Percentiles rank a stretch among this genome's conserved stretches.
Evolutionary conservation across 768 basidiomycete species (phyloP).

Genomic region (Phaeolepiota aurea): DNA sequence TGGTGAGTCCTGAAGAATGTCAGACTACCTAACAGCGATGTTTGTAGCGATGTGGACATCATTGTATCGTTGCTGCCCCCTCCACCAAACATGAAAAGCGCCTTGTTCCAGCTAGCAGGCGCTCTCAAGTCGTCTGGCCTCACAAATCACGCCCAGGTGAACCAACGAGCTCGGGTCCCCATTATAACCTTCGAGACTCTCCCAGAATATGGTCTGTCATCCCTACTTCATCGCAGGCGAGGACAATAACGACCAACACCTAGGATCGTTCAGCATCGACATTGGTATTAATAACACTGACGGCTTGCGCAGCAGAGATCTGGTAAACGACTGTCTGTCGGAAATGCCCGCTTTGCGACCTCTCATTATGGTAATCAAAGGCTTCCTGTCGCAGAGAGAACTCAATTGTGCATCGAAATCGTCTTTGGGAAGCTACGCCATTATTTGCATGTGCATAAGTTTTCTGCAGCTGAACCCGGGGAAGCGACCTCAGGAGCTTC

Average conservation of each 20-base stretch:
- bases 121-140: slow-evolving; percentile 35
- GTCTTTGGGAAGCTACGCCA: slow-evolving; percentile 60
- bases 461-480: slow-evolving; percentile 69
- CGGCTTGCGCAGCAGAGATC: slow-evolving; percentile 41
- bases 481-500: slow-evolving; percentile 35
- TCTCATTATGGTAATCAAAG: slow-evolving; percentile 56
- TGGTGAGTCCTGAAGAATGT: not conserved
- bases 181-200: slow-evolving; percentile 52
- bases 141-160: slow-evolving; percentile 24
- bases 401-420: slow-evolving; percentile 58
- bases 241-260: not conserved
- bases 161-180: slow-evolving; percentile 37
- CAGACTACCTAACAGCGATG: not conserved
- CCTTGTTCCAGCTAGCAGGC: slow-evolving; percentile 39
- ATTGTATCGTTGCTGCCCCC: slow-evolving; percentile 28
- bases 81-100: slow-evolving; percentile 23
- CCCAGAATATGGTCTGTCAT: slow-evolving; percentile 24
- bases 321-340: slow-evolving; percentile 44
- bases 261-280: slow-evolving; percentile 55
- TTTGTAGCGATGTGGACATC: slow-evolving; percentile 54
- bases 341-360: slow-evolving; percentile 50
- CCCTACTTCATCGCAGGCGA: not conserved
- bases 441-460: slow-evolving; percentile 54
- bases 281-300: slow-evolving; percentile 57
- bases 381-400: slow-evolving; percentile 44